phyloP scores from a whole-genome alignment of 1,284 basidiomycete genomes.

The Coniferiporia sulphurascens region DNA sequence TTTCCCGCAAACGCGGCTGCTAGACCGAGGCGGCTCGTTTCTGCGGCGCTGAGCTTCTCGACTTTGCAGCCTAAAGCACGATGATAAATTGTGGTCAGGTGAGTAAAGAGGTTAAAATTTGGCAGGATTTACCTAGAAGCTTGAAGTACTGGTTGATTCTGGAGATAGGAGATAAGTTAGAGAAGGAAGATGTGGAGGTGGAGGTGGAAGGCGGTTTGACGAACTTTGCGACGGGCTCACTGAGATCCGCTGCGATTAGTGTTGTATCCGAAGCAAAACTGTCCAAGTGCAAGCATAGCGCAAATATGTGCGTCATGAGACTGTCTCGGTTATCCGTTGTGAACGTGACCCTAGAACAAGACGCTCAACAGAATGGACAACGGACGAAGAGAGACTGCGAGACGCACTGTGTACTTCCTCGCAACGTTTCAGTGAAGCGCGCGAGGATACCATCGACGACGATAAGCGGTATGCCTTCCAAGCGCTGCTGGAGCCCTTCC shows the following conservation, averaged over 20 bases:
- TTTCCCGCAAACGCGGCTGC: slow-evolving; percentile 51
- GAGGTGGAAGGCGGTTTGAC: slow-evolving; percentile 25
- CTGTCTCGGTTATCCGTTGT: slow-evolving; percentile 69
- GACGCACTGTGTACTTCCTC: slow-evolving; percentile 58
- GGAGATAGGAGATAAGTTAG: background rate
- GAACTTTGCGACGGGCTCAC: slow-evolving; percentile 57
- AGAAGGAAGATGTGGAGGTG: background rate
- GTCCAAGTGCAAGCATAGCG: slow-evolving; percentile 75
- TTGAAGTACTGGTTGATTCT: slow-evolving; percentile 2
- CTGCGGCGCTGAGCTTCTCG: slow-evolving; percentile 49
- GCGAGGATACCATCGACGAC: slow-evolving; percentile 73
- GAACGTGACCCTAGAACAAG: slow-evolving; percentile 48
- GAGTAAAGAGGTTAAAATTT: background rate
- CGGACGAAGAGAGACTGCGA: slow-evolving; percentile 1
- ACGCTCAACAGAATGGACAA: background rate
- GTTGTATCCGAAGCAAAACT: slow-evolving; percentile 67
- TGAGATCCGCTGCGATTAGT: slow-evolving; percentile 68
- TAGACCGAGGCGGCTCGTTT: slow-evolving; percentile 64
- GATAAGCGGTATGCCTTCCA: slow-evolving; percentile 54
- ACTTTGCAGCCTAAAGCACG: slow-evolving; percentile 62
- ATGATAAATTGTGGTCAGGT: background rate
- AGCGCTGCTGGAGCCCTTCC: slow-evolving; percentile 47
- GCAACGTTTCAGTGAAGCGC: slow-evolving; percentile 71
- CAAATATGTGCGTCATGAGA: slow-evolving; percentile 74
- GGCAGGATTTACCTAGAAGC: background rate